Evolutionary conservation across 148 eudicot species (phyloP), one percentile per base, ranked within the genome.

Genomic region (Chenopodium suecicum): DNA sequence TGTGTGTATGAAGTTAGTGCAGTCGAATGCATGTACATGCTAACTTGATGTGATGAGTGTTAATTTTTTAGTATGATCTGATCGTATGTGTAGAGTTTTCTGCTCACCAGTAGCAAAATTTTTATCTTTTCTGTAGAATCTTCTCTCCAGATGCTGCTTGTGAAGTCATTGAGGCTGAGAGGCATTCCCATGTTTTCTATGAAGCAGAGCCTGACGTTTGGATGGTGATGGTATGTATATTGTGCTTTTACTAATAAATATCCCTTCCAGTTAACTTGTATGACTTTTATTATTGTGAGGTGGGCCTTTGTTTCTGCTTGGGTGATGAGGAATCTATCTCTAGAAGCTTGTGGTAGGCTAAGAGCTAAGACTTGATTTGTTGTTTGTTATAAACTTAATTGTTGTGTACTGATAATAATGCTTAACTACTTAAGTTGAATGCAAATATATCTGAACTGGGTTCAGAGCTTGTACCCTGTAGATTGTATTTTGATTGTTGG

Each of bases 101-200:
- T 19, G 6, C 31, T 56, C 54, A 60, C 34, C 54, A 17, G 68
- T 29, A 47, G 63, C 52, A 27, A 22, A 46, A 3, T 34, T n/a
- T 66, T 17, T 75, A 2, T 48, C 67, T 75, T 32, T 29, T 78
- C 32, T 91, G 85, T 90, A 95, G 99, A 83, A 91, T 94, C 82
- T 95, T 95, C 92, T 94, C 98, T 75, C 99, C 99, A 4, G 93
- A 92, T 79, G 99, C 98, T 68, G 92, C 97, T 79, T 95, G 99
- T 88, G 99, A 95, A 89, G 97, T 94, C 66, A 94, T 95, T 73
- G 98, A 95, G 86, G 99, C 98, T 44, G 99, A 95, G 83, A 87
- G 86, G 86, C 94, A 95, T 83, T 94, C 97, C 65, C 99, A 94
- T 91, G 94, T 95, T 66, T 95, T 95, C 80, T 90, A 90, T 77